Evolutionary conservation across 139 green algal genomes (phyloP), one percentile per base, ranked within the genome.

Genomic region (Auxenochlorella protothecoides): DNA sequence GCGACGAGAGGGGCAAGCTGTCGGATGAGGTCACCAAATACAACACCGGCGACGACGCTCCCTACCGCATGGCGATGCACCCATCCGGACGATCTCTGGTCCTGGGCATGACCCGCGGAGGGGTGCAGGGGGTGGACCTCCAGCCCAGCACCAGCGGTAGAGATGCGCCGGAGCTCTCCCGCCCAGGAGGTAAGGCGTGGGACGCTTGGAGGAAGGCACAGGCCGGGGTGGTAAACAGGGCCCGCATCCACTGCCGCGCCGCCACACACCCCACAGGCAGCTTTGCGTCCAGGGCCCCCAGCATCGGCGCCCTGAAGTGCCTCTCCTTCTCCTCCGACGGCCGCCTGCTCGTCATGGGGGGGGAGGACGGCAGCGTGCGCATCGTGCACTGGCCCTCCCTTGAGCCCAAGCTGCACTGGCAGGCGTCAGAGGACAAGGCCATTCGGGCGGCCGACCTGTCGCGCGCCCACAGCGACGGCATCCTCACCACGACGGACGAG

Each of bases 301-400:
- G 55, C 65, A 59, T 79, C 14, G 68, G 68, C 52, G 64, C 66
- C 0, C 59, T 84, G 14, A 84, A 85, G 55, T 79, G 70, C 68
- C 62, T 85, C 60, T 70, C 74, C 3, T 85, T 85, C 60, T 73
- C 62, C 62, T 60, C 52, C 63, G 75, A 82, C 60, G 78, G 78
- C 10, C 55, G 64, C 10, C 53, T 74, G 59, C 75, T 85, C 65
- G 80, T 74, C 16, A 57, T 85, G 62, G 78, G 80, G 16, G 71
- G 69, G 2, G 80, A 84, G 65, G 78, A 84, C 63, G 78, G 80
- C 59, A 54, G 51, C 11, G 66, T 83, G 52, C 27, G 73, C 51
- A 15, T 83, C 7, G 54, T 70, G 60, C 55, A 72, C 27, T 83
- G 73, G 73, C 78, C 78, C 14, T n/a, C 56, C 63, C 73, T 81